Evolutionary conservation across 2,329 filamentous ascomycete species (phyloP).

Genomic region (Colletotrichum abscissum): DNA sequence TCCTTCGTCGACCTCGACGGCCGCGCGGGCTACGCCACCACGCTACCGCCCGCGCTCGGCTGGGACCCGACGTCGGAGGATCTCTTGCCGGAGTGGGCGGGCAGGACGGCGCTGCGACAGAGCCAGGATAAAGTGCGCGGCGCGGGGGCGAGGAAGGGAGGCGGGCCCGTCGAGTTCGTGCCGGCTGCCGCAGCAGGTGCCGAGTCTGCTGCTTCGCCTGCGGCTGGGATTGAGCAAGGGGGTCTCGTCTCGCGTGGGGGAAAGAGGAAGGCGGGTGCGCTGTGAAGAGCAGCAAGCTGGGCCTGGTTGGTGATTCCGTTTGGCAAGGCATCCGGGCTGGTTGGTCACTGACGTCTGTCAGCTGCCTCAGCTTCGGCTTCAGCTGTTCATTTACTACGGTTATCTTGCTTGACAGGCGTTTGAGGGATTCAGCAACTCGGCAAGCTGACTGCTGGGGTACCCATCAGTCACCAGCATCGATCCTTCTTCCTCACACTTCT

Average conservation of each 20-base stretch:
- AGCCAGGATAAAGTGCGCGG: slow-evolving; percentile 58
- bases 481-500: background rate
- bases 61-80: slow-evolving; percentile 62
- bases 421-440: background rate
- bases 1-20: slow-evolving; percentile 67
- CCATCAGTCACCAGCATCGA: background rate
- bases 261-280: slow-evolving; percentile 46
- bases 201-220: slow-evolving; percentile 6
- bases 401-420: background rate
- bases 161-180: slow-evolving; percentile 63
- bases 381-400: background rate
- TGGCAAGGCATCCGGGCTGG: background rate
- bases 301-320: background rate
- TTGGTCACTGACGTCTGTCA: background rate
- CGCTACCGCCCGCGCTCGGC: slow-evolving; percentile 59
- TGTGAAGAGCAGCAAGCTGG: background rate
- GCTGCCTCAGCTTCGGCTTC: background rate
- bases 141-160: slow-evolving; percentile 55
- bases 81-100: slow-evolving; percentile 66
- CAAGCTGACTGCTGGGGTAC: background rate
- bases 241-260: slow-evolving; percentile 41
- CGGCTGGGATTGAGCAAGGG: slow-evolving; percentile 36
- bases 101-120: slow-evolving; percentile 60
- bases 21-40: slow-evolving; percentile 74
- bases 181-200: slow-evolving; percentile 39